Conservation (phyloP, 2,329 filamentous ascomycete species). For the Talaromyces marneffei region DNA sequence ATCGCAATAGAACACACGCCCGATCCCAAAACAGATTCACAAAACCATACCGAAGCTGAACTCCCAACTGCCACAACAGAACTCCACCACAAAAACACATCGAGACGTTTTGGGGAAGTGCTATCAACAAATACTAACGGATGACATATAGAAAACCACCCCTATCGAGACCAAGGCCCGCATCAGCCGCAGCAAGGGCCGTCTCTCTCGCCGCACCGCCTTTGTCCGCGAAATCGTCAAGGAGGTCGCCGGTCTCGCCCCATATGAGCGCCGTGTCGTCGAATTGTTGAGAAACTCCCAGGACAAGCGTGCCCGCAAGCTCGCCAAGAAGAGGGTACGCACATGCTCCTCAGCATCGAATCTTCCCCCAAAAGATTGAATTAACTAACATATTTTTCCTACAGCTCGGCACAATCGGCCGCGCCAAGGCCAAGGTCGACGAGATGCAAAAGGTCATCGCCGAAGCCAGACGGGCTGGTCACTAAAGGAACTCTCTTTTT, state of each 20-base stretch:
- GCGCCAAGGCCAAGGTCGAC: constrained; percentile 99
- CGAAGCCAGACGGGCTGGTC: constrained; percentile 76
- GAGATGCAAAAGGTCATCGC: constrained; percentile 97
- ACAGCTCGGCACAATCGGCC: constrained; percentile 94
- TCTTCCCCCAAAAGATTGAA: too few species aligned
- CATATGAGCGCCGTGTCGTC: constrained; percentile 97
- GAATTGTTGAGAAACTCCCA: constrained; percentile 98
- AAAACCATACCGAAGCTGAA: not conserved
- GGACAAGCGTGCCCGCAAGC: constrained; percentile 98
- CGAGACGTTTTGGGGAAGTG: not conserved
- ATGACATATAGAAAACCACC: constrained; percentile 65
- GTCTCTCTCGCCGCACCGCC: constrained; percentile 91
- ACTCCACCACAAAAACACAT: not conserved
- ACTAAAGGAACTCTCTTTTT: constrained; percentile 47
- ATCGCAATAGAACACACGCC: not conserved
- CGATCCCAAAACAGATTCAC: not conserved
- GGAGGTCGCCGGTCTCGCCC: constrained; percentile 92
- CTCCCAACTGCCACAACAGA: not conserved
- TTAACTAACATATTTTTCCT: constrained; percentile 9
- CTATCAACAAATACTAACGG: not conserved
- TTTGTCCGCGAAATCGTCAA: constrained; percentile 97
- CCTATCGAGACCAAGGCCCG: constrained; percentile 68
- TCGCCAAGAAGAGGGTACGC: constrained; percentile 95
- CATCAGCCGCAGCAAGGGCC: constrained; percentile 84
- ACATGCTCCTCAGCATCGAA: constrained; percentile 14